Evolutionary conservation across 495 filamentous ascomycete genomes (phyloP), one percentile per base, ranked within the genome.

Genomic region (Lepidopterella palustris): DNA sequence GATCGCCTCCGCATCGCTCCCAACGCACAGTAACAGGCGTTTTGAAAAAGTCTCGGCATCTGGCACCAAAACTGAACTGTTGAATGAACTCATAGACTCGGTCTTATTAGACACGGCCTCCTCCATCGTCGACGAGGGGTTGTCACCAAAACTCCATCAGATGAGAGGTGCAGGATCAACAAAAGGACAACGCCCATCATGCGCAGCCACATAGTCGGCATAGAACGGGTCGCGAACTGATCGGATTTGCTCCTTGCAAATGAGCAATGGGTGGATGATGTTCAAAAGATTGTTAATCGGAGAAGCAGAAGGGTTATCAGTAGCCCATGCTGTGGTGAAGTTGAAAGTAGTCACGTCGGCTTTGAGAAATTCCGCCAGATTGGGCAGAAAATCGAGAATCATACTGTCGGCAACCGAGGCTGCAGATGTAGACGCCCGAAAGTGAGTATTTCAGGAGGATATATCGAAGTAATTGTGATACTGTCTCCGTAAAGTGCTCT

Each of bases 141-240:
- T 72, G 57, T 80, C 77, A 26, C 78, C 83, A 65, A 73, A 84
- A 0, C 69, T 71, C 82, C 83, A 88, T 6, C 84, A 78, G 1
- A 72, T 59, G 4, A 82, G 63, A 1, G 83, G 83, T 0, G 69
- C 73, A 18, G 71, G 68, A 45, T 76, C 68, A 53, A 77, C 64
- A 53, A 71, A 70, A 2, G 73, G 76, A 2, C 47, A 50, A n/a
- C 69, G 64, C 26, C 72, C 70, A 47, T 69, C 63, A 48, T 76
- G 61, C 2, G 56, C 61, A n/a, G 69, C 68, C 10, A 66, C 66
- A 53, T 74, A 78, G 39, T 72, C 71, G 1, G 56, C 61, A 31
- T 74, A 71, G 68, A 78, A 78, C 0, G 70, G 71, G 23, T 72
- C 68, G 11, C 70, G 57, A 50, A 72, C 60, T 18, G 68, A 65